These are phyloP conservation scores for Cystofilobasidium capitatum DNA, from an alignment of 768 basidiomycete species.

Conservation along the genomic window DNA sequence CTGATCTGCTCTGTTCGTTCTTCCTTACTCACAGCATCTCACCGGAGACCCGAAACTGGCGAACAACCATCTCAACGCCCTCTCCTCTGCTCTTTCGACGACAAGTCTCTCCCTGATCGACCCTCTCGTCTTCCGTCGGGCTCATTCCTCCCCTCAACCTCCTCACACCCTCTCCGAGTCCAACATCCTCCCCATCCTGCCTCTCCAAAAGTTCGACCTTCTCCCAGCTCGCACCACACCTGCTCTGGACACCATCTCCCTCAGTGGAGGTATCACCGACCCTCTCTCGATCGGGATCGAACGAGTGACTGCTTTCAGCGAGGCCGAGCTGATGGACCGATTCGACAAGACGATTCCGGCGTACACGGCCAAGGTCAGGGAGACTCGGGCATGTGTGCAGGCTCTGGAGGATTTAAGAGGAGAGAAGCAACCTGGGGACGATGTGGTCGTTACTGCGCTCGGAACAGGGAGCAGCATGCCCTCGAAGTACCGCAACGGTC, in stretches of 20 bases:
- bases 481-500: constrained; percentile 78
- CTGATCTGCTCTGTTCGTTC: neutral
- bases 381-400: constrained; percentile 41
- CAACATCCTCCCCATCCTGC: neutral
- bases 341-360: constrained; percentile 26
- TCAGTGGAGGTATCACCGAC: neutral
- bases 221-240: neutral
- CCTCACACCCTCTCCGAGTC: constrained; percentile 19
- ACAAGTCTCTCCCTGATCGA: constrained; percentile 65
- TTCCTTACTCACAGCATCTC: constrained; percentile 51
- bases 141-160: constrained; percentile 43
- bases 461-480: constrained; percentile 85
- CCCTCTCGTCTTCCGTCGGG: constrained; percentile 59
- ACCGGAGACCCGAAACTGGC: constrained; percentile 57
- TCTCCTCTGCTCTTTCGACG: constrained; percentile 60
- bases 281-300: neutral
- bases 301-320: constrained; percentile 45
- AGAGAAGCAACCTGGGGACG: constrained; percentile 45
- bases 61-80: constrained; percentile 62
- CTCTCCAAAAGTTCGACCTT: neutral
- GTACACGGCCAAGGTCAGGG: constrained; percentile 29
- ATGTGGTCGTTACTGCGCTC: constrained; percentile 62
- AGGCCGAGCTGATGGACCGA: constrained; percentile 29
- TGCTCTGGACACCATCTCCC: neutral
- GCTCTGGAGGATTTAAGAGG: constrained; percentile 36